Conservation (phyloP, 768 basidiomycete species). For the Suillus subluteus region DNA sequence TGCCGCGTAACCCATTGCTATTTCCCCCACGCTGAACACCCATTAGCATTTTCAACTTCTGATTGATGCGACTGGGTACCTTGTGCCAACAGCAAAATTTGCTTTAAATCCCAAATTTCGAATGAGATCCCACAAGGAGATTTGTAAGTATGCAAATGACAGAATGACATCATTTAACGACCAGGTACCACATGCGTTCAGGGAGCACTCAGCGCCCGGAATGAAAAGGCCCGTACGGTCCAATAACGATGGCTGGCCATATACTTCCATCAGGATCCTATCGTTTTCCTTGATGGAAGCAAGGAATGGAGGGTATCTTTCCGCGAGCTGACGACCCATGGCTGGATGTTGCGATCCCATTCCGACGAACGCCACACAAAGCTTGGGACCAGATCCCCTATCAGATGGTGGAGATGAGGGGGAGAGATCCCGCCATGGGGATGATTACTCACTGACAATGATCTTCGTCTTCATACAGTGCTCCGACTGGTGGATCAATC, state of each 20-base stretch:
- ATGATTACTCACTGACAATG: neutral
- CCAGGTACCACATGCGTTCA: slow-evolving; percentile 33
- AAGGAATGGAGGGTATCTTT: slow-evolving; percentile 36
- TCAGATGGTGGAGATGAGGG: slow-evolving; percentile 3
- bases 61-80: slow-evolving; percentile 17
- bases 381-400: slow-evolving; percentile 26
- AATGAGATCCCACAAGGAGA: slow-evolving; percentile 38
- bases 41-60: slow-evolving; percentile 14
- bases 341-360: slow-evolving; percentile 40
- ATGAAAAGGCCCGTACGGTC: slow-evolving; percentile 38
- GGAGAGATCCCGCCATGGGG: neutral
- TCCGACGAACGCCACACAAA: slow-evolving; percentile 39
- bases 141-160: slow-evolving; percentile 37
- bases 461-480: neutral
- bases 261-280: slow-evolving; percentile 33
- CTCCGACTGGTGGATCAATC: neutral
- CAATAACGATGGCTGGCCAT: slow-evolving; percentile 34
- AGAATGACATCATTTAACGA: slow-evolving; percentile 37
- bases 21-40: slow-evolving; percentile 31
- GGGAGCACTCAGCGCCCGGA: slow-evolving; percentile 27
- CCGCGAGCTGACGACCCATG: slow-evolving; percentile 41
- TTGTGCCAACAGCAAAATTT: slow-evolving; percentile 39
- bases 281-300: slow-evolving; percentile 35
- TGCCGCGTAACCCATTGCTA: slow-evolving; percentile 42
- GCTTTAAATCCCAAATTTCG: slow-evolving; percentile 35